These are phyloP conservation scores for Ogataea allantospora DNA, from an alignment of 805 yeast species.

Conservation along the genomic window DNA sequence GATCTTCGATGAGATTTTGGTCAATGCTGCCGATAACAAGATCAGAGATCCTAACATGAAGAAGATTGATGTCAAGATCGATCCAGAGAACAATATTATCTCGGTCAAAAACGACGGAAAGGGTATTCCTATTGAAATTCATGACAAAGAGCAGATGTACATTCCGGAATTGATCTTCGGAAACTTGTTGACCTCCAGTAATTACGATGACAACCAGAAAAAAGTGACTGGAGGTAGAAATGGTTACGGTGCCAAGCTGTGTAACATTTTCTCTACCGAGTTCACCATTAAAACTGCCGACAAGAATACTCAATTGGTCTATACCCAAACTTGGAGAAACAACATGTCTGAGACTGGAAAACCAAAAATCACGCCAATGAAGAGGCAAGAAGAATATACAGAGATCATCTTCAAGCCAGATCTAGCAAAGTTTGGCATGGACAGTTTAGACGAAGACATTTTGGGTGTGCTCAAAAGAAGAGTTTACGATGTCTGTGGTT, in stretches of 20 bases:
- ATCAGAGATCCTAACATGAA: slow-evolving; percentile 92
- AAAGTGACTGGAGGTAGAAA: slow-evolving; percentile 98
- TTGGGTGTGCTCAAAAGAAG: slow-evolving; percentile 85
- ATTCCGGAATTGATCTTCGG: slow-evolving; percentile 97
- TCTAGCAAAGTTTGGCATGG: slow-evolving; percentile 80
- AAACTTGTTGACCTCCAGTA: slow-evolving; percentile 88
- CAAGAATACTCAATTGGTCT: slow-evolving; percentile 54
- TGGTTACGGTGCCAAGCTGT: slow-evolving; percentile 96
- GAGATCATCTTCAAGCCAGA: slow-evolving; percentile 89
- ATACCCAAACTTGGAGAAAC: slow-evolving; percentile 80
- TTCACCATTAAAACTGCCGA: slow-evolving; percentile 90
- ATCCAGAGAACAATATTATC: slow-evolving; percentile 69
- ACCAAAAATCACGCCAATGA: slow-evolving; percentile 64
- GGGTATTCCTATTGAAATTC: slow-evolving; percentile 95
- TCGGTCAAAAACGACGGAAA: slow-evolving; percentile 88
- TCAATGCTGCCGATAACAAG: slow-evolving; percentile 98
- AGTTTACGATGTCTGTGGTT: slow-evolving; percentile 93
- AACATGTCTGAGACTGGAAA: slow-evolving; percentile 80
- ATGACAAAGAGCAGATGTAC: slow-evolving; percentile 84
- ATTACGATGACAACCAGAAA: slow-evolving; percentile 91
- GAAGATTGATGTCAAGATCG: slow-evolving; percentile 76
- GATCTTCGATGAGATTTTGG: slow-evolving; percentile 94
- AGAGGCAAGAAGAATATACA: slow-evolving; percentile 72
- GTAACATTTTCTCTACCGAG: slow-evolving; percentile 91
- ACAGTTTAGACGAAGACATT: slow-evolving; percentile 75